Conservation (phyloP, 495 filamentous ascomycete species). For the Tuber indicum region DNA sequence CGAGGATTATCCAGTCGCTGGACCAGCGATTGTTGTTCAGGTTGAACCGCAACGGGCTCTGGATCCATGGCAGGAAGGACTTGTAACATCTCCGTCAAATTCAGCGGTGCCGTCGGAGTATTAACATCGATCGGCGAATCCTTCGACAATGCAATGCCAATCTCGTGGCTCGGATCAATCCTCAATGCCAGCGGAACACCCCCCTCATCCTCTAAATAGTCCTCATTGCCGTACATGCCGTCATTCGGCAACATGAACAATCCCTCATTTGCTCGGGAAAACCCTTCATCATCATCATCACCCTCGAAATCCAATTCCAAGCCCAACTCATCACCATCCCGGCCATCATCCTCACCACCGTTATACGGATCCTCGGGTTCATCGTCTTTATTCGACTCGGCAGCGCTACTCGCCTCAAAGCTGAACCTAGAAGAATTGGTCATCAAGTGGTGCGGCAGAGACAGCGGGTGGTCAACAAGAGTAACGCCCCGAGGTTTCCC, state of each 20-base stretch:
- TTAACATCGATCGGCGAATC: conserved; percentile 1
- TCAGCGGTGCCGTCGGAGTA: conserved; percentile 4
- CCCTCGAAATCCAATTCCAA: conserved; percentile 69
- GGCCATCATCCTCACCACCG: conserved; percentile 42
- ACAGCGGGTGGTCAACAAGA: conserved; percentile 43
- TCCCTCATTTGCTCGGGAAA: conserved; percentile 45
- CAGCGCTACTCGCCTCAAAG: conserved; percentile 56
- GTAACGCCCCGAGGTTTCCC: conserved; percentile 35
- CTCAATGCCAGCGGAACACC: conserved; percentile 10
- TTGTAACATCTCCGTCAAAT: neutral
- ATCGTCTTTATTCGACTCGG: conserved; percentile 24
- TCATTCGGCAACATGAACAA: conserved; percentile 15
- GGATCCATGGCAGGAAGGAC: conserved; percentile 33
- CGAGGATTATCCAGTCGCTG: conserved; percentile 31
- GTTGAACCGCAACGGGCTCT: conserved; percentile 6
- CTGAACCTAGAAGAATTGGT: conserved; percentile 66
- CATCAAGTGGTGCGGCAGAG: conserved; percentile 55
- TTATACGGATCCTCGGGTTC: conserved; percentile 48
- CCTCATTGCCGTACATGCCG: neutral
- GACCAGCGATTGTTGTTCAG: neutral
- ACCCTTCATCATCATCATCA: conserved; percentile 53
- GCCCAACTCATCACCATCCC: conserved; percentile 56
- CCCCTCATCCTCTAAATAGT: conserved; percentile 11
- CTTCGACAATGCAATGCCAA: conserved; percentile 23
- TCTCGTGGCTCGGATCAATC: conserved; percentile 7